Evolutionary conservation across 116 monocot genomes (phyloP).

Genomic region (Iris pallida): DNA sequence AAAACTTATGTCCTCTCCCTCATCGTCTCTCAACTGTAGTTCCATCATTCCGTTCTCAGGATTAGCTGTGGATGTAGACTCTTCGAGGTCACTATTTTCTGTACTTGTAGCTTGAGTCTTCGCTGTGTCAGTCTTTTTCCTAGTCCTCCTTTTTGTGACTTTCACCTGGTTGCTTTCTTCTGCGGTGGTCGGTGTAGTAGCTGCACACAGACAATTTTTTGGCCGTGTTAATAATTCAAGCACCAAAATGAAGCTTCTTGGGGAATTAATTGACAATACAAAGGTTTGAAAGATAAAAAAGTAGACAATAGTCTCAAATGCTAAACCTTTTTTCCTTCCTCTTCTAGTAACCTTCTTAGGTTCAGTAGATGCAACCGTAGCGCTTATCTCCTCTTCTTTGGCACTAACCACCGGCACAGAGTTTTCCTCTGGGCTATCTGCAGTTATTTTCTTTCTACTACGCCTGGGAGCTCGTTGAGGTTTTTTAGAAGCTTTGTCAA

Average conservation of each 20-base stretch:
- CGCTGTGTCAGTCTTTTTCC: constrained; percentile 17
- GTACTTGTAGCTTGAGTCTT: constrained; percentile 12
- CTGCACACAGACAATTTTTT: constrained; percentile 13
- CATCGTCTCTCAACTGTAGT: constrained; percentile 20
- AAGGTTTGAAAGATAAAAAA: neutral
- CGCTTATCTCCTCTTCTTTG: too few relatives aligned
- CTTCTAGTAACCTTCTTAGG: constrained; percentile 40
- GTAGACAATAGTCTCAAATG: neutral
- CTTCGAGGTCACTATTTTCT: constrained; percentile 12
- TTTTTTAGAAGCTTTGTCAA: constrained; percentile 23
- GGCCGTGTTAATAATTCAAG: too few relatives aligned
- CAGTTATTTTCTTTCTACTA: constrained; percentile 46
- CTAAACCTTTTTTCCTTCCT: constrained; percentile 54
- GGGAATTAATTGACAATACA: neutral
- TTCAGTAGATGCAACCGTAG: constrained; percentile 10
- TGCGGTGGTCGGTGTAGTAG: constrained; percentile 14
- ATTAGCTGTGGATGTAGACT: neutral
- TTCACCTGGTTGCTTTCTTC: constrained; percentile 30
- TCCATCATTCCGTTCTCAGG: constrained; percentile 21
- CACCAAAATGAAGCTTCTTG: neutral
- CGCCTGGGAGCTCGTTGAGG: constrained; percentile 31
- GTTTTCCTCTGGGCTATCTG: constrained; percentile 18
- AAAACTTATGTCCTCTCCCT: constrained; percentile 47
- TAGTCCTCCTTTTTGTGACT: constrained; percentile 34
- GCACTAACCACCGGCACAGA: neutral